A percentile compares a stretch with the other conserved stretches of the same genome.
These are phyloP conservation scores for Lasiodiplodia gonubiensis DNA, from an alignment of 2,329 filamentous ascomycete genomes.

Conservation along the genomic window DNA sequence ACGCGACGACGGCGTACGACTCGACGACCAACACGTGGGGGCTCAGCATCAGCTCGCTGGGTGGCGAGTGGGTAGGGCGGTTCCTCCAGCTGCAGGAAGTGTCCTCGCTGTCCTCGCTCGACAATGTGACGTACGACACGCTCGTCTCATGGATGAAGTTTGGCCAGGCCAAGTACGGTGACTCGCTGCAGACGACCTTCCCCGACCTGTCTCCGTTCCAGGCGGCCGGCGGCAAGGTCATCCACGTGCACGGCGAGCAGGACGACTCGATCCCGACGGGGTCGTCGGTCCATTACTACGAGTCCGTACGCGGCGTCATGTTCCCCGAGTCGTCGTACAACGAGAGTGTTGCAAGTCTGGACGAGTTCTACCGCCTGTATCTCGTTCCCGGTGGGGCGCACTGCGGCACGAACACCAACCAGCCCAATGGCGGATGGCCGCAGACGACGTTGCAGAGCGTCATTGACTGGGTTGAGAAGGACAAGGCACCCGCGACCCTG, in stretches of 20 bases:
- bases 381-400: constrained; percentile 61
- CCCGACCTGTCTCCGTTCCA: constrained; percentile 61
- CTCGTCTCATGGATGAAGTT: constrained; percentile 62
- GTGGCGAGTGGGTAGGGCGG: constrained; percentile 50
- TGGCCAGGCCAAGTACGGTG: constrained; percentile 53
- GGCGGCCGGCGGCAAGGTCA: constrained; percentile 58
- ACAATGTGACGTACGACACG: constrained; percentile 61
- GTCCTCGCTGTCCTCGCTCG: constrained; percentile 21
- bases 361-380: constrained; percentile 62
- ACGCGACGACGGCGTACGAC: constrained; percentile 46
- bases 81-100: constrained; percentile 44
- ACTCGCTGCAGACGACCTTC: constrained; percentile 60
- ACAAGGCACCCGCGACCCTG: constrained; percentile 41
- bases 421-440: constrained; percentile 29
- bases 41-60: constrained; percentile 40
- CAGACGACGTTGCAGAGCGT: constrained; percentile 28
- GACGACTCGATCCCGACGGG: constrained; percentile 60
- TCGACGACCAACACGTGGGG: constrained; percentile 40
- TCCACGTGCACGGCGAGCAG: constrained; percentile 63
- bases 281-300: constrained; percentile 61
- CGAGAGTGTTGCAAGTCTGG: constrained; percentile 49
- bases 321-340: constrained; percentile 50
- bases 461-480: constrained; percentile 30
- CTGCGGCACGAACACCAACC: constrained; percentile 43
- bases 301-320: constrained; percentile 60